Evolutionary conservation across 495 filamentous ascomycete species (phyloP), one percentile per base, ranked within the genome.

Genomic region (Penicillium macrosclerotiorum): DNA sequence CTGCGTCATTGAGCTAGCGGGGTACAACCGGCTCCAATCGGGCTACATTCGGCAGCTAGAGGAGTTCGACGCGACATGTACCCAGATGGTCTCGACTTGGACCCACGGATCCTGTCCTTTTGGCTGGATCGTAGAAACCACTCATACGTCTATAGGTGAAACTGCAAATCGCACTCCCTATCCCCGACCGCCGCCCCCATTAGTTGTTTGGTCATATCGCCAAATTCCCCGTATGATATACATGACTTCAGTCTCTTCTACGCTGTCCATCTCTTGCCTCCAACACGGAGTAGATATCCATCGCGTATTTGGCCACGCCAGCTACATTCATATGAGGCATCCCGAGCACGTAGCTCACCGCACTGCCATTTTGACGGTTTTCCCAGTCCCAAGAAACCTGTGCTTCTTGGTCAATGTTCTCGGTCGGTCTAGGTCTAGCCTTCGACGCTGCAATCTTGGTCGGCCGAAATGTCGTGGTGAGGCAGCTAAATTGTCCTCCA

Each of bases 231-330:
- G 63, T 86, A 84, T 35, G 82, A 82, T 47, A 67, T 75, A 40
- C 82, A 69, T 8, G 80, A 77, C 63, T 63, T 65, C 49, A 85
- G 62, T 65, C 73, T 75, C 54, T 74, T 69, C 60, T 68, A 73
- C 5, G 75, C 78, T 74, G 62, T 75, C 73, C 47, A 85, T 78
- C 4, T 78, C 78, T n/a, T 6, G 80, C 83, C 25, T 60, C 65
- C 51, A 64, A 67, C 13, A 76, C 83, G 30, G 77, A 74, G 37
- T 72, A 76, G 18, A 80, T 47, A 4, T 77, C 73, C 4, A 76
- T 78, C 1, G 78, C 84, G 61, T 81, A 86, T 64, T 87, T 88
- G 19, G 80, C 82, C 18, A 72, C 68, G 22, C 80, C 78, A 57
- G 86, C 83, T 3, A 84, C 83, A 31, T 62, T 63, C 60, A 82